A percentile compares a stretch with the other conserved stretches of the same genome.
These are phyloP conservation scores for Aspergillus leporis DNA, from an alignment of 495 filamentous ascomycete genomes.

Conservation along the genomic window DNA sequence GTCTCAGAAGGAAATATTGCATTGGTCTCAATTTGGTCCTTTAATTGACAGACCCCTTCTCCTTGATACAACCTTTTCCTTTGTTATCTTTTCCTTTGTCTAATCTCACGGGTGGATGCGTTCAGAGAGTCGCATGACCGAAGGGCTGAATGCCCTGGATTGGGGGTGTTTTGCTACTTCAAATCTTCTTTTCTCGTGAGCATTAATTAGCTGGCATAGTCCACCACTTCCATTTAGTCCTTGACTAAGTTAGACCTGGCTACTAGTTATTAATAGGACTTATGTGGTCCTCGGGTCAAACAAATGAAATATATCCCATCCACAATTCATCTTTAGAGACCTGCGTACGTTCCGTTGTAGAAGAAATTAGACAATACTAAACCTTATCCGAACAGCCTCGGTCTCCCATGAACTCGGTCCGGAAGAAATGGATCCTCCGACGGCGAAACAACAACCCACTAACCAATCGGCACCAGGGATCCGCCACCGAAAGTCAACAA, in stretches of 20 bases:
- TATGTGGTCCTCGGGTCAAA: neutral
- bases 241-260: neutral
- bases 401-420: conserved; percentile 10
- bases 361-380: neutral
- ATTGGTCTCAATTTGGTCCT: conserved; percentile 17
- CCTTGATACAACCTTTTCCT: conserved; percentile 11
- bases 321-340: neutral
- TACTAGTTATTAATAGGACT: neutral
- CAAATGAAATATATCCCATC: neutral
- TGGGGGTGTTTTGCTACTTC: conserved; percentile 14
- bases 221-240: conserved; percentile 3
- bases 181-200: conserved; percentile 6
- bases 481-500: neutral
- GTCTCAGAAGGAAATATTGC: conserved; percentile 3
- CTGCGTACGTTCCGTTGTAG: neutral
- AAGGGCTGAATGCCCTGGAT: conserved; percentile 20
- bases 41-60: neutral
- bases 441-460: conserved; percentile 6
- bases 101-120: conserved; percentile 9
- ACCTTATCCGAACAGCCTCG: conserved; percentile 12
- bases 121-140: conserved; percentile 18
- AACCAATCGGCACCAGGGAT: conserved; percentile 9
- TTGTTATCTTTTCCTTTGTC: conserved; percentile 2
- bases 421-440: conserved; percentile 17
- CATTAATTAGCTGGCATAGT: conserved; percentile 6